These are phyloP conservation scores for Chlamydomonas incerta DNA, from an alignment of 139 green algal species.

Conservation along the genomic window DNA sequence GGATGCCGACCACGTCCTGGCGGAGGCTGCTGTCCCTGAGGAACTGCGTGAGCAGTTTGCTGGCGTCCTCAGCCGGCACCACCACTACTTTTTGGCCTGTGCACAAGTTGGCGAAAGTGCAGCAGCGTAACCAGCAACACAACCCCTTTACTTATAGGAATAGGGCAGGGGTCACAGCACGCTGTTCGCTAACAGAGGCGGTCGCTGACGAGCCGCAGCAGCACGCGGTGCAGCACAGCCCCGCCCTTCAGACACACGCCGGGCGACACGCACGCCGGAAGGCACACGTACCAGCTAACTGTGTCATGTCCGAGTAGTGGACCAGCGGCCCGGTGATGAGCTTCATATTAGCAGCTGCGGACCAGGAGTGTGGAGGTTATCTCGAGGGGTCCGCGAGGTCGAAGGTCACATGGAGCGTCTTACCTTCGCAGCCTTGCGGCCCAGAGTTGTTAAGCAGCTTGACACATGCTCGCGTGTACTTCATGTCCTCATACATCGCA, in stretches of 20 bases:
- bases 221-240: neutral
- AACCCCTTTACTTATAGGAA: neutral
- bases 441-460: neutral
- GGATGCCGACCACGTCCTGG: neutral
- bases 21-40: neutral
- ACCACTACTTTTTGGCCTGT: slow-evolving; percentile 19
- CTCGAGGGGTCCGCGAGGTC: no score
- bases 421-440: neutral
- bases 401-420: neutral
- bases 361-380: neutral
- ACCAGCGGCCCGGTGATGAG: neutral
- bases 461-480: neutral
- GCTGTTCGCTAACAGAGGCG: neutral
- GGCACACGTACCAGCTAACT: neutral
- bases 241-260: neutral
- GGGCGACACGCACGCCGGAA: no score
- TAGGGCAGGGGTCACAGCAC: neutral
- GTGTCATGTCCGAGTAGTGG: neutral
- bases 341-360: neutral
- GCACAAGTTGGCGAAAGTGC: no score
- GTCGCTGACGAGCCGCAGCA: neutral
- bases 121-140: no score
- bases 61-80: neutral
- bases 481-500: neutral
- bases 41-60: neutral